A percentile compares a stretch with the other conserved stretches of the same genome.
Conservation (phyloP, 192 early-diverging fungal genomes). For the Endogone sp. region DNA sequence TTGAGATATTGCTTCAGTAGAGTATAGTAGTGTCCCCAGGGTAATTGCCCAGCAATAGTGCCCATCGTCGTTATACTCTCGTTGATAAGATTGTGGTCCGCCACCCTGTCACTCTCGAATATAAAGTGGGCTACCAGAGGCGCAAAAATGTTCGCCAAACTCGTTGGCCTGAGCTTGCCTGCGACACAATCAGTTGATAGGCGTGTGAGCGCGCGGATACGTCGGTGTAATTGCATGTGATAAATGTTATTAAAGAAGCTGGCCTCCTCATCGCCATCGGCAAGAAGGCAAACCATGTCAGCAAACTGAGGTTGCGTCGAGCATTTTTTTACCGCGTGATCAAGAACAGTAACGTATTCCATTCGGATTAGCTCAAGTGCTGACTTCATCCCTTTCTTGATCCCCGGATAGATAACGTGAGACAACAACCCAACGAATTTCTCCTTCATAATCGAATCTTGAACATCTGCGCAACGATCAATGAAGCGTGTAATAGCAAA, state of each 20-base stretch:
- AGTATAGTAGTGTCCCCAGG: slow-evolving; percentile 84
- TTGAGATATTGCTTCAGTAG: slow-evolving; percentile 71
- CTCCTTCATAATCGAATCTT: slow-evolving; percentile 19
- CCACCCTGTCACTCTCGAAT: slow-evolving; percentile 62
- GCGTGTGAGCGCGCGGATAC: slow-evolving; percentile 75
- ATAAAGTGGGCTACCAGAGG: slow-evolving; percentile 89
- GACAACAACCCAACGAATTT: slow-evolving; percentile 46
- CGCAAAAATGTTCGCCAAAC: slow-evolving; percentile 69
- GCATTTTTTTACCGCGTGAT: slow-evolving; percentile 57
- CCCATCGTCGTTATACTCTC: slow-evolving; percentile 80
- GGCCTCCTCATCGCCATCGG: slow-evolving; percentile 80
- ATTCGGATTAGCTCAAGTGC: slow-evolving; percentile 54
- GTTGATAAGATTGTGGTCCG: slow-evolving; percentile 75
- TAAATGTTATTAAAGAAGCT: slow-evolving; percentile 95
- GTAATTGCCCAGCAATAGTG: slow-evolving; percentile 59
- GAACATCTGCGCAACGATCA: slow-evolving; percentile 35
- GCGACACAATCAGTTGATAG: slow-evolving; percentile 51
- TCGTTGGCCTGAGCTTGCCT: slow-evolving; percentile 41
- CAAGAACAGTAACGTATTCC: slow-evolving; percentile 69
- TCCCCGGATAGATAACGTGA: slow-evolving; percentile 63
- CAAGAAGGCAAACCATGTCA: slow-evolving; percentile 62
- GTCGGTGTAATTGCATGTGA: slow-evolving; percentile 94
- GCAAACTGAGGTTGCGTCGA: slow-evolving; percentile 52
- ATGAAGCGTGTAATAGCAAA: slow-evolving; percentile 73
- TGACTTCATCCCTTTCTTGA: slow-evolving; percentile 63